phyloP scores from a whole-genome alignment of 345 rosid species.

The Eutrema yunnanense region DNA sequence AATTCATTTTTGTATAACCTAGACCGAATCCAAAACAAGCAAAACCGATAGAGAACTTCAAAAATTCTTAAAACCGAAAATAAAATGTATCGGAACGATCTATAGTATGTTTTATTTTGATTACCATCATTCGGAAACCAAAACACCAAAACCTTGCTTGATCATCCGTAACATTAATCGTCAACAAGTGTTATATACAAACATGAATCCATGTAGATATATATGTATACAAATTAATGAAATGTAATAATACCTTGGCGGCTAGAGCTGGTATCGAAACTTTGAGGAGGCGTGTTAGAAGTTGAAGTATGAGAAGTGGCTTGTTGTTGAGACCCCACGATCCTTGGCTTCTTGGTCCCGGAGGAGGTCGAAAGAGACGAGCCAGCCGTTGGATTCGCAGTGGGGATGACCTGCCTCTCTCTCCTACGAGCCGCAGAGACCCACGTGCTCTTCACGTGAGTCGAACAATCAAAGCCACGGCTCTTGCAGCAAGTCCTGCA shows the following conservation, averaged over 20 bases:
- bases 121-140: background rate
- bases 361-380: conserved; percentile 72
- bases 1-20: background rate
- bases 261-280: conserved; percentile 87
- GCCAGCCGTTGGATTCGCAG: conserved; percentile 39
- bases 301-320: conserved; percentile 85
- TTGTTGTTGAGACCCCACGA: conserved; percentile 54
- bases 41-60: background rate
- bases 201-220: conserved; percentile 5
- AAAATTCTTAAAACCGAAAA: background rate
- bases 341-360: conserved; percentile 78
- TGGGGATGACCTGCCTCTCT: conserved; percentile 70
- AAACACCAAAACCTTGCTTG: background rate
- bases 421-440: conserved; percentile 86
- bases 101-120: background rate
- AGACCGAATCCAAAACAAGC: background rate
- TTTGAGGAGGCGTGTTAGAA: conserved; percentile 86
- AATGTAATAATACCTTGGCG: conserved; percentile 54
- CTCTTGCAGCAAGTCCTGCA: conserved; percentile 96
- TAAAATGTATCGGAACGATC: background rate
- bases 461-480: conserved; percentile 81
- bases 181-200: background rate
- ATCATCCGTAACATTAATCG: background rate
- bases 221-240: background rate
- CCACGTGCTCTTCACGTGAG: conserved; percentile 99